Evolutionary conservation across 345 rosid species (phyloP).

Genomic region (Salix exigua): DNA sequence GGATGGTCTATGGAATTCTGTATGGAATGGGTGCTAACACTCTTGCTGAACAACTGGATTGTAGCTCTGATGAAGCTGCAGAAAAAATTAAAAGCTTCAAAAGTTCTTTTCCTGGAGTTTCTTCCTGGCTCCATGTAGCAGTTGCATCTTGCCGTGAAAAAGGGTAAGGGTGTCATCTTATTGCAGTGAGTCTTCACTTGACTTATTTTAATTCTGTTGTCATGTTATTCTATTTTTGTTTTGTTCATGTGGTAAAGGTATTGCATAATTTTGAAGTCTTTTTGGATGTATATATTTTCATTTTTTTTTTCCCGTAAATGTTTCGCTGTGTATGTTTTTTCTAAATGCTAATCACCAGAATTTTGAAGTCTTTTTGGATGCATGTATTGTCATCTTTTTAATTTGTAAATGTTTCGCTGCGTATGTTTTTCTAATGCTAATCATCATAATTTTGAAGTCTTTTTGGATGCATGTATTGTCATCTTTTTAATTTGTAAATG

Average conservation of each 20-base stretch:
- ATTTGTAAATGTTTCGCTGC: not conserved
- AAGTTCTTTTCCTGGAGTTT: slow-evolving; percentile 78
- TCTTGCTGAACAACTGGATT: slow-evolving; percentile 82
- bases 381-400: too few relatives aligned
- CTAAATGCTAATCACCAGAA: not conserved
- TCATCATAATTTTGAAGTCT: too few relatives aligned
- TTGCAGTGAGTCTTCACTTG: not conserved
- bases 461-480: too few relatives aligned
- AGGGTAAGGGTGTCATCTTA: slow-evolving; percentile 43
- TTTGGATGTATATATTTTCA: too few relatives aligned
- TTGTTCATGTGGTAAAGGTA: too few relatives aligned
- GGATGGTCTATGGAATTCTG: slow-evolving; percentile 90
- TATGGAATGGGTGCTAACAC: slow-evolving; percentile 96
- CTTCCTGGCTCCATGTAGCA: slow-evolving; percentile 72
- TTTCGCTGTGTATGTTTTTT: not conserved
- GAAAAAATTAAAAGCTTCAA: slow-evolving; percentile 80
- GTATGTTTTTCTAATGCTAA: not conserved
- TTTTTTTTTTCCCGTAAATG: not conserved
- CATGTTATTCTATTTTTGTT: too few relatives aligned
- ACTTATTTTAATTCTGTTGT: too few relatives aligned
- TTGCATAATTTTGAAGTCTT: too few relatives aligned
- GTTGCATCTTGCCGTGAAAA: slow-evolving; percentile 63
- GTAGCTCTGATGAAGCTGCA: slow-evolving; percentile 77
- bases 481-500: not conserved
- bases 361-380: not conserved